phyloP scores from a whole-genome alignment of 2,329 filamentous ascomycete species.

The Zelopaecilomyces penicillatus region DNA sequence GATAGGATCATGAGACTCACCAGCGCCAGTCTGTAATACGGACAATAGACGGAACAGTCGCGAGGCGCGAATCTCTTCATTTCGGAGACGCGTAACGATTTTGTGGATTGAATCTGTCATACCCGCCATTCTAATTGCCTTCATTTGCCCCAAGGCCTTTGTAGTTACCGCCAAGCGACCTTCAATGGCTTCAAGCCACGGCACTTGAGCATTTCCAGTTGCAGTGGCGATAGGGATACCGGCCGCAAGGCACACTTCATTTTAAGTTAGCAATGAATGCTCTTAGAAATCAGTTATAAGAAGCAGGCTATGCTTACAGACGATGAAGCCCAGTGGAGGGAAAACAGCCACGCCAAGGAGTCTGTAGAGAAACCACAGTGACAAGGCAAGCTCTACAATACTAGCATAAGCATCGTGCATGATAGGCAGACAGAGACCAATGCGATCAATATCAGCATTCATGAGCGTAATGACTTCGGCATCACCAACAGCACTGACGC shows the following conservation, averaged over 20 bases:
- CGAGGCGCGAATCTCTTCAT: conserved; percentile 26
- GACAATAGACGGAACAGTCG: conserved; percentile 16
- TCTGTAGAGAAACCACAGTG: conserved; percentile 24
- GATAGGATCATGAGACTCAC: background rate
- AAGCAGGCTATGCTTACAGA: conserved; percentile 8
- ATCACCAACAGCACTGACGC: conserved; percentile 18
- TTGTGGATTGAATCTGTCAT: conserved; percentile 23
- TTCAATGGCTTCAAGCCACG: conserved; percentile 20
- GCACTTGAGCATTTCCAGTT: conserved; percentile 14
- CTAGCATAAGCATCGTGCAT: conserved; percentile 28
- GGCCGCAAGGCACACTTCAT: conserved; percentile 6
- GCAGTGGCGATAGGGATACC: conserved; percentile 15
- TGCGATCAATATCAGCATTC: conserved; percentile 33
- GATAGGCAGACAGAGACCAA: conserved; percentile 17
- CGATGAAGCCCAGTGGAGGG: conserved; percentile 14
- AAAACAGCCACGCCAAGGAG: conserved; percentile 15
- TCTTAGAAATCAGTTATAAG: background rate
- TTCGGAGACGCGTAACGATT: conserved; percentile 25
- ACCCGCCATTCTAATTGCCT: conserved; percentile 34
- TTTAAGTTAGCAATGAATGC: background rate
- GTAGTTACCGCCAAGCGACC: conserved; percentile 17
- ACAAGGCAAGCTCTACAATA: conserved; percentile 25
- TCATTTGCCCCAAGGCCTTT: conserved; percentile 23
- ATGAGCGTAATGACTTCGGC: conserved; percentile 32
- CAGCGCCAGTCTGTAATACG: conserved; percentile 8